These are phyloP conservation scores for Clarireedia hainanense DNA, from an alignment of 2,329 filamentous ascomycete species.

Conservation along the genomic window DNA sequence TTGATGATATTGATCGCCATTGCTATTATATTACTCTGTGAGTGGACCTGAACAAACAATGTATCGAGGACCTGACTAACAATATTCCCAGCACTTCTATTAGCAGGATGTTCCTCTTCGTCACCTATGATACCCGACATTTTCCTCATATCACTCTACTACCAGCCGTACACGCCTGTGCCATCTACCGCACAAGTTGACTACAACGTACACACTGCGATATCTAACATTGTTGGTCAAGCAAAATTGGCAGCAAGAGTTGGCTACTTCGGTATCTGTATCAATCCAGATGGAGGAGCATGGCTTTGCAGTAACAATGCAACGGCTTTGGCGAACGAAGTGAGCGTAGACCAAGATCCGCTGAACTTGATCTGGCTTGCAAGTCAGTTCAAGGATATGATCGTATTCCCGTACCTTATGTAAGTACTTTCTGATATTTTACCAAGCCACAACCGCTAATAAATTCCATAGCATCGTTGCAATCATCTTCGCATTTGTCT, in stretches of 20 bases:
- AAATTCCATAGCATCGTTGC: constrained; percentile 69
- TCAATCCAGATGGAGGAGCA: constrained; percentile 80
- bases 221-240: constrained; percentile 80
- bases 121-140: constrained; percentile 92
- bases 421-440: constrained; percentile 39
- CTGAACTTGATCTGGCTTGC: constrained; percentile 97
- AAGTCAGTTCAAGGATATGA: constrained; percentile 94
- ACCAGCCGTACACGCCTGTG: constrained; percentile 68
- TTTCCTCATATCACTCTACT: constrained; percentile 98
- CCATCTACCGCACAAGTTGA: constrained; percentile 85
- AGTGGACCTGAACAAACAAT: constrained; percentile 32
- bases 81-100: constrained; percentile 59
- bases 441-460: constrained; percentile 12
- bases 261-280: constrained; percentile 96
- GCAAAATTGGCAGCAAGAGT: constrained; percentile 85
- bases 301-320: constrained; percentile 98
- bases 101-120: constrained; percentile 94
- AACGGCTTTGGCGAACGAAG: constrained; percentile 80
- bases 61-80: constrained; percentile 14
- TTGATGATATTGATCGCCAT: constrained; percentile 96
- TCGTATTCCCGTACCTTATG: constrained; percentile 96
- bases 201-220: constrained; percentile 76
- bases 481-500: constrained; percentile 94
- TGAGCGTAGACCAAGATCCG: constrained; percentile 86
- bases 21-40: constrained; percentile 90